These are phyloP conservation scores for Xerocomellus amylosporus DNA, from an alignment of 768 basidiomycete species.

Conservation along the genomic window DNA sequence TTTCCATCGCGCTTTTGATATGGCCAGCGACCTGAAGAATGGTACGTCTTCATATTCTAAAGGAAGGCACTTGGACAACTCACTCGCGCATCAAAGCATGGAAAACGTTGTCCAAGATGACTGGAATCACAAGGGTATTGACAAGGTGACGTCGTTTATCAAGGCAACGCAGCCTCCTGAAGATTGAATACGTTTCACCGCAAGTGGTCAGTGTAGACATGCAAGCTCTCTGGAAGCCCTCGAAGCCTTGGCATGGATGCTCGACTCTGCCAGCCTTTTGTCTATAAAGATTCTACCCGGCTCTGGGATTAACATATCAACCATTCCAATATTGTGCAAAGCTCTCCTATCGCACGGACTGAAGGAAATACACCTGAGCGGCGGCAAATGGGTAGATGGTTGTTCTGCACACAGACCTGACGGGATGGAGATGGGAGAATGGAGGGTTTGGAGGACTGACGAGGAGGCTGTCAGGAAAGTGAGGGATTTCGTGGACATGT, in stretches of 20 bases:
- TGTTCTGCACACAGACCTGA: slow-evolving; percentile 48
- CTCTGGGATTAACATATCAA: slow-evolving; percentile 66
- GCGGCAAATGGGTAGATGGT: slow-evolving; percentile 59
- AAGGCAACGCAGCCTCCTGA: background rate
- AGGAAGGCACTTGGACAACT: background rate
- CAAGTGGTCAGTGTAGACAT: slow-evolving; percentile 52
- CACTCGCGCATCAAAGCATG: slow-evolving; percentile 19
- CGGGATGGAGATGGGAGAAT: slow-evolving; percentile 75
- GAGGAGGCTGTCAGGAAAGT: slow-evolving; percentile 51
- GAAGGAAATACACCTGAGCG: slow-evolving; percentile 73
- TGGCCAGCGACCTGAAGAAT: slow-evolving; percentile 54
- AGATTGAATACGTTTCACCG: background rate
- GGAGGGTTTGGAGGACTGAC: slow-evolving; percentile 67
- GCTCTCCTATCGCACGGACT: slow-evolving; percentile 55
- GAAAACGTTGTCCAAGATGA: slow-evolving; percentile 50
- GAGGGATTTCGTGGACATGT: slow-evolving; percentile 43
- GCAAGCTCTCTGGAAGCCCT: slow-evolving; percentile 41
- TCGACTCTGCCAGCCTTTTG: slow-evolving; percentile 21
- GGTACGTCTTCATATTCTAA: slow-evolving; percentile 36
- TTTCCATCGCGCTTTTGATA: slow-evolving; percentile 78
- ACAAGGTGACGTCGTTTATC: slow-evolving; percentile 57
- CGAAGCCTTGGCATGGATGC: slow-evolving; percentile 39
- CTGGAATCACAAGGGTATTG: slow-evolving; percentile 70
- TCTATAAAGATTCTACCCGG: slow-evolving; percentile 58
- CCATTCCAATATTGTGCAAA: slow-evolving; percentile 47